These are phyloP conservation scores for Globisporangium rhizosaccharum DNA, from an alignment of 352 stramenopile genomes.

Conservation along the genomic window DNA sequence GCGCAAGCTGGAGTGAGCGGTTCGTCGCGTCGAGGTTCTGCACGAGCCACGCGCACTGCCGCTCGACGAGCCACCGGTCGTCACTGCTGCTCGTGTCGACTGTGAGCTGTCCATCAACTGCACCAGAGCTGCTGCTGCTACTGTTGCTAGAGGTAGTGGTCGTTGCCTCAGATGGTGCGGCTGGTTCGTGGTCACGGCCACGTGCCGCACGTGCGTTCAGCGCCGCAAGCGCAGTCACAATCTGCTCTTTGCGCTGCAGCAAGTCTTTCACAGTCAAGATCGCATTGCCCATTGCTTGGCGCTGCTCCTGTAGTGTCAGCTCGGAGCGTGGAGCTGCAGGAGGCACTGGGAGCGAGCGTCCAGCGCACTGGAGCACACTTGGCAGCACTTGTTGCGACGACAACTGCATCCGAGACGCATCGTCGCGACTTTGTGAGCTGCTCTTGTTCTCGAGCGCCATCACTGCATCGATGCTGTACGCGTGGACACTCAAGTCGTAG, in stretches of 20 bases:
- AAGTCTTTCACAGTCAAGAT: constrained; percentile 51
- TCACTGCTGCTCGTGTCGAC: constrained; percentile 21
- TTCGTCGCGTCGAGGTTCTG: constrained; percentile 70
- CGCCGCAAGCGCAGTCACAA: constrained; percentile 36
- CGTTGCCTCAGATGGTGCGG: neutral
- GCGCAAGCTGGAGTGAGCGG: constrained; percentile 36
- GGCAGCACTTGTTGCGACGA: neutral
- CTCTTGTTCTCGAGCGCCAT: constrained; percentile 40
- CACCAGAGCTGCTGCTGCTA: constrained; percentile 12
- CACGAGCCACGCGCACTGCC: constrained; percentile 62
- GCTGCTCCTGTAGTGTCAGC: constrained; percentile 8
- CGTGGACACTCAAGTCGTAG: constrained; percentile 11
- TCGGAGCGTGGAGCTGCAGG: neutral
- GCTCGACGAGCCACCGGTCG: constrained; percentile 36
- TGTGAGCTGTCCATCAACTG: constrained; percentile 15
- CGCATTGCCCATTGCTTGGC: constrained; percentile 31
- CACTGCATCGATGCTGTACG: constrained; percentile 41
- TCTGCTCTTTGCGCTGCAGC: constrained; percentile 68
- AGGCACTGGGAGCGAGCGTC: neutral
- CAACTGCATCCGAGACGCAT: neutral
- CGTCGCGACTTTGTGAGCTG: constrained; percentile 4
- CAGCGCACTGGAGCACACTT: neutral
- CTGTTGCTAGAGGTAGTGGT: constrained; percentile 1
- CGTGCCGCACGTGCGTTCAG: constrained; percentile 34
- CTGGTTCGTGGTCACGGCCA: neutral